These are phyloP conservation scores for Sugiyamaella japonica DNA, from an alignment of 1,139 yeast genomes.

Conservation along the genomic window DNA sequence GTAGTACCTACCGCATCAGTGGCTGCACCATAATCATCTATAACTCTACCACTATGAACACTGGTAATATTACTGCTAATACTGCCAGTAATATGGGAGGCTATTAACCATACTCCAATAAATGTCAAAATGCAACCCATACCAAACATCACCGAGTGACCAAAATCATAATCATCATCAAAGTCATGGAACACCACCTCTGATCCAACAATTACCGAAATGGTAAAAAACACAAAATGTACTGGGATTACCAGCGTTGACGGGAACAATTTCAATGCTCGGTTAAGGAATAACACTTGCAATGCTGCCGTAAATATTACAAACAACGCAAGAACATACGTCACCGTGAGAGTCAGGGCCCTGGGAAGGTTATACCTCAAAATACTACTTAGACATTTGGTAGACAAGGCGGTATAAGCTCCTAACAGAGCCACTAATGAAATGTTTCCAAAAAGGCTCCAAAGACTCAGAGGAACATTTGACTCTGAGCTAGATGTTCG, in stretches of 20 bases:
- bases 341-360: constrained; percentile 35
- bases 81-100: constrained; percentile 19
- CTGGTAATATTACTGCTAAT: background rate
- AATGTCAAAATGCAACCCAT: constrained; percentile 44
- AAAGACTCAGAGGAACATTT: background rate
- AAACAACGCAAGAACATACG: constrained; percentile 38
- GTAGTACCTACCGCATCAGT: background rate
- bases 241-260: constrained; percentile 50
- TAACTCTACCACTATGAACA: background rate
- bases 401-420: constrained; percentile 46
- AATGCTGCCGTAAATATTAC: constrained; percentile 42
- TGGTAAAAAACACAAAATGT: constrained; percentile 48
- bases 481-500: background rate
- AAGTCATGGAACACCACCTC: constrained; percentile 46
- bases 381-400: constrained; percentile 44
- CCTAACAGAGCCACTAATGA: constrained; percentile 47
- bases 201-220: constrained; percentile 46
- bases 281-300: constrained; percentile 43
- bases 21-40: background rate
- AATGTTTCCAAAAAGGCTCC: constrained; percentile 30
- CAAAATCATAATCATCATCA: constrained; percentile 34
- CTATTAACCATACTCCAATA: constrained; percentile 46
- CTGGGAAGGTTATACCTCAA: constrained; percentile 37
- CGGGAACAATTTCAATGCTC: constrained; percentile 43
- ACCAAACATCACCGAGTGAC: constrained; percentile 33